Base-by-base conservation (phyloP, 2,329 filamentous ascomycete species). In the Colletotrichum melonis region DNA sequence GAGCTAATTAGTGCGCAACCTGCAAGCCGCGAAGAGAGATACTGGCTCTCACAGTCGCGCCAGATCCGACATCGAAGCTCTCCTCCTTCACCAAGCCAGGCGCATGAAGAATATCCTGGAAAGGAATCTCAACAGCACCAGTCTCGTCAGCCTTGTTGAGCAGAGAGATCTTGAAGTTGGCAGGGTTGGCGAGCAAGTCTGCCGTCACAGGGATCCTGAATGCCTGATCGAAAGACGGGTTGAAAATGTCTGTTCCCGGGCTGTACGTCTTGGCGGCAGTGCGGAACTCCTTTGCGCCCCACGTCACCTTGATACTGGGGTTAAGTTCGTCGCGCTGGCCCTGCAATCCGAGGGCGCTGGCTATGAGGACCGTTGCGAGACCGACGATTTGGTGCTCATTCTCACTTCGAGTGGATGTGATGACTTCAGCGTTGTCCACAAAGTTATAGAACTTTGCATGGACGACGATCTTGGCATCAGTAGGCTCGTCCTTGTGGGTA, bases 221-320 rank as follows among this genome's bases (percentile, higher is more conserved):
- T 0, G 82, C 81, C 75, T 84, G 81, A 70, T 87, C 85, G 66
- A 86, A 88, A 2, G 81, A 79, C 2, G 86, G 86, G 76, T 87
- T 88, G 79, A 84, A 85, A 74, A 87, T 86, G 63, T 87, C 86
- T 3, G 78, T 82, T 2, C 86, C 86, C 0, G 85, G 84, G 2
- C 79, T 80, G 76, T 87, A 86, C 0, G 80, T 77, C 78, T 85
- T 84, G 67, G 81, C 78, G 1, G 80, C 82, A 0, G 86, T 87
- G 63, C 77, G 78, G 80, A 85, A 87, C 26, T 80, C 79, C 74
- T 82, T 81, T 9, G 68, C 79, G 19, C 84, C 84, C 83, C 83
- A 87, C 0, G 80, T 78, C 1, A 87, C 80, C 76, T 82, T 82
- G 65, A 88, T 81, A 76, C 84, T 86, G 32, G 86, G 86, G 64